Evolutionary conservation across 1,139 yeast genomes (phyloP).

Genomic region (Saccharomyces hybrid): DNA sequence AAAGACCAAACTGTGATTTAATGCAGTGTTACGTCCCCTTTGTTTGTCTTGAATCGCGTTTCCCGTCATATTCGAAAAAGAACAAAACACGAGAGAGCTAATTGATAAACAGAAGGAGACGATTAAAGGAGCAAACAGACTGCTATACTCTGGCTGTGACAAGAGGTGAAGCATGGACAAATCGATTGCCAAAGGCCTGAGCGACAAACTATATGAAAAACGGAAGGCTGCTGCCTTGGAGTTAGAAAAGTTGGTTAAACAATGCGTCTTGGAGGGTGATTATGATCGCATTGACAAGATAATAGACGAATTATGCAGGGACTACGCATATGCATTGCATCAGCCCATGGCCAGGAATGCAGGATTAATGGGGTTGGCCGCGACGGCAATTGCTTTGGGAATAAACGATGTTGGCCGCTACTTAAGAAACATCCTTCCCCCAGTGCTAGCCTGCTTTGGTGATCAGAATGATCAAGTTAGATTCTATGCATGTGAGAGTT

Average conservation of each 20-base stretch:
- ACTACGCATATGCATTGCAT: constrained; percentile 68
- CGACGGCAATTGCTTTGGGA: constrained; percentile 71
- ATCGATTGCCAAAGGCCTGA: constrained; percentile 70
- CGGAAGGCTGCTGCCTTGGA: constrained; percentile 92
- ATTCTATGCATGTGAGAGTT: constrained; percentile 93
- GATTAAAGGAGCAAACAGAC: not conserved
- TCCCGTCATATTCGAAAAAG: not conserved
- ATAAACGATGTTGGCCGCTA: constrained; percentile 62
- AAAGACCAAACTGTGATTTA: not conserved
- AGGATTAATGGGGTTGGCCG: constrained; percentile 69
- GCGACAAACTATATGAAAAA: constrained; percentile 87
- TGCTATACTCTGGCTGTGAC: not conserved
- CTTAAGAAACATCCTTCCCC: constrained; percentile 79
- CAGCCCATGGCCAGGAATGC: constrained; percentile 72
- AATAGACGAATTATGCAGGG: constrained; percentile 59
- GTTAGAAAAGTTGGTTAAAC: constrained; percentile 70
- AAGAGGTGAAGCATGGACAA: constrained; percentile 42
- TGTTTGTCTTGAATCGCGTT: not conserved
- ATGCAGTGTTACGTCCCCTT: not conserved
- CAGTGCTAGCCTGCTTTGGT: constrained; percentile 91
- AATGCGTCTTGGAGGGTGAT: constrained; percentile 61
- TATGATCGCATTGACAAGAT: constrained; percentile 58
- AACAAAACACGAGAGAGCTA: not conserved
- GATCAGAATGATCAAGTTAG: constrained; percentile 95
- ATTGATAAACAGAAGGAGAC: not conserved